A percentile compares a stretch with the other conserved stretches of the same genome.
Evolutionary conservation across 169 alveolate genomes (phyloP).

Genomic region (Eimeria acervulina): DNA sequence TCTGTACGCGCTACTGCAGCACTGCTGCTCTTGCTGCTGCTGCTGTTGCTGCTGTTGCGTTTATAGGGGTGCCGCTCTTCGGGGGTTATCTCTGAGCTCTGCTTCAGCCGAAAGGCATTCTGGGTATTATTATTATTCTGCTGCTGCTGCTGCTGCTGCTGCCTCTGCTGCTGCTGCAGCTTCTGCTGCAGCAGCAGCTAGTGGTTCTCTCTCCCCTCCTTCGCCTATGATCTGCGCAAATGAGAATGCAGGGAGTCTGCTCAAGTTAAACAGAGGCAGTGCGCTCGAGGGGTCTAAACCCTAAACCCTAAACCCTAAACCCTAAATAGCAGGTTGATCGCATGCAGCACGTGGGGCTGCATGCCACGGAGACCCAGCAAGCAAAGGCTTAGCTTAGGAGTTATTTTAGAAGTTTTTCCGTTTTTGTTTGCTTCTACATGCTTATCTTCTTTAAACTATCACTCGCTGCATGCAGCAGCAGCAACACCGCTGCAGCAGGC

Average conservation of each 20-base stretch:
- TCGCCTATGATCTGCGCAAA: too few relatives aligned
- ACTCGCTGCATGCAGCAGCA: neutral
- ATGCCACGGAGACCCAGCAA: neutral
- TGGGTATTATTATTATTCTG: neutral
- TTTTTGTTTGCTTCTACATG: neutral
- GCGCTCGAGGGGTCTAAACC: neutral
- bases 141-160: neutral
- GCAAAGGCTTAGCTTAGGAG: neutral
- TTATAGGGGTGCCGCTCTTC: too few relatives aligned
- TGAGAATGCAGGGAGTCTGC: neutral
- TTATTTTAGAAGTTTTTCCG: neutral
- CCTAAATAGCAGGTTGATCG: neutral
- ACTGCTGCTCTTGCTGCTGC: neutral
- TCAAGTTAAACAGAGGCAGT: neutral
- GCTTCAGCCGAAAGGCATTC: too few relatives aligned
- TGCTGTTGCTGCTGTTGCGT: neutral
- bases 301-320: neutral
- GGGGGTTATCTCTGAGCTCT: too few relatives aligned
- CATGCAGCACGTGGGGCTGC: slow-evolving; percentile 42
- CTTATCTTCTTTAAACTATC: neutral
- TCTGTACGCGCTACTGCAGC: neutral
- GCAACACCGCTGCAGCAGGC: neutral
- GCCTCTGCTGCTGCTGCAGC: slow-evolving; percentile 19
- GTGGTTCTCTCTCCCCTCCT: too few relatives aligned
- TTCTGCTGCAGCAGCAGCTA: neutral